These are phyloP conservation scores for Colletotrichum agaves DNA, from an alignment of 2,329 filamentous ascomycete genomes.

Conservation along the genomic window DNA sequence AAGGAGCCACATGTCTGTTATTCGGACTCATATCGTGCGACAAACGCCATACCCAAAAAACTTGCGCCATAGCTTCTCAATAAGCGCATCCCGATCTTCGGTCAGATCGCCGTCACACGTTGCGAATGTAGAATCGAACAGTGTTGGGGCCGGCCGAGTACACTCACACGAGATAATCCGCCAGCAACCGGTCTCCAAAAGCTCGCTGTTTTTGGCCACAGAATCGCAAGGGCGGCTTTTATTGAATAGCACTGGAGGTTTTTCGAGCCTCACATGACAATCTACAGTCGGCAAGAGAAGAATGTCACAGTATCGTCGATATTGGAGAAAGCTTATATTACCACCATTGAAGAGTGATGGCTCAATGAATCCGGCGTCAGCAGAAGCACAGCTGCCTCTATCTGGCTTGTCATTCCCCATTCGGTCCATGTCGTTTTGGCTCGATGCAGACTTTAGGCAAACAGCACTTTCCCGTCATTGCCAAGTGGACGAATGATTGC, in stretches of 20 bases:
- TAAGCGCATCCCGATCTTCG: background rate
- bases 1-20: background rate
- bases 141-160: constrained; percentile 21
- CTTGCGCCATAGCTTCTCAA: background rate
- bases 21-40: background rate
- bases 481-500: no score
- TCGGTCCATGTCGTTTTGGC: no score
- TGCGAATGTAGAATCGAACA: constrained; percentile 10
- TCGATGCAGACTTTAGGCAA: no score
- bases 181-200: constrained; percentile 1
- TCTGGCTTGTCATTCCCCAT: no score
- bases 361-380: no score
- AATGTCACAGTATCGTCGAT: background rate
- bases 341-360: no score
- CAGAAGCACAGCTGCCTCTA: no score
- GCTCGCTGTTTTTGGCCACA: background rate
- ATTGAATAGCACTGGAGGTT: background rate
- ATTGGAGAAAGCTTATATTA: background rate
- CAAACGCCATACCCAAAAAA: no score
- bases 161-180: constrained; percentile 2
- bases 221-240: background rate
- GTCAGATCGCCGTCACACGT: constrained; percentile 3
- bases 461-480: no score
- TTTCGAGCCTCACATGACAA: background rate
- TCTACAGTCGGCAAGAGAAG: constrained; percentile 6